Conservation (phyloP, 345 rosid genomes). For the Syzygium aromaticum region DNA sequence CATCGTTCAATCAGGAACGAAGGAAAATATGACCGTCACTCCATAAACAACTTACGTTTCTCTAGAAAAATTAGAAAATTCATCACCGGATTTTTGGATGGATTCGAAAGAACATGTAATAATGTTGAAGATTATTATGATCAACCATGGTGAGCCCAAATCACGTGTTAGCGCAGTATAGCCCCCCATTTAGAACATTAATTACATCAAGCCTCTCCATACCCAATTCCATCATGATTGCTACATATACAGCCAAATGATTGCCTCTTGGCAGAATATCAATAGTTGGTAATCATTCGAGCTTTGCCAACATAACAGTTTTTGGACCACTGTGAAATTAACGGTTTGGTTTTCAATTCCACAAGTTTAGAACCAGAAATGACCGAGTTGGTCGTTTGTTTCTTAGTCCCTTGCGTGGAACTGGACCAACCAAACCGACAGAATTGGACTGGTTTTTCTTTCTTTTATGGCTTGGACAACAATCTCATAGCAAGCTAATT, state of each 20-base stretch:
- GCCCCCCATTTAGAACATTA: too few relatives aligned
- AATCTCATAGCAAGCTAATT: background rate
- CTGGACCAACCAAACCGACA: rapidly evolving
- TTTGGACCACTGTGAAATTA: too few relatives aligned
- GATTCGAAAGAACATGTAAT: background rate
- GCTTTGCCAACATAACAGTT: too few relatives aligned
- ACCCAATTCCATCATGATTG: background rate
- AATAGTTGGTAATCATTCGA: background rate
- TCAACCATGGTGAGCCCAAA: background rate
- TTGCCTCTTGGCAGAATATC: background rate
- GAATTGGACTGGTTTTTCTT: background rate
- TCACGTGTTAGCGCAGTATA: background rate
- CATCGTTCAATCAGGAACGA: background rate
- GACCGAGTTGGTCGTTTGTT: background rate
- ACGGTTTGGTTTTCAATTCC: too few relatives aligned
- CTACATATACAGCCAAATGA: background rate
- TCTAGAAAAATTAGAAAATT: background rate
- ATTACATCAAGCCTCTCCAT: background rate
- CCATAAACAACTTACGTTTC: background rate
- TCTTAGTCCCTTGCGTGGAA: rapidly evolving
- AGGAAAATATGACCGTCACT: background rate
- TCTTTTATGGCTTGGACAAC: background rate
- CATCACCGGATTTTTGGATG: background rate
- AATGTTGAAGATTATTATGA: background rate
- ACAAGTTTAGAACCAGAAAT: too few relatives aligned